Conservation (phyloP, 2,329 filamentous ascomycete species). For the Clonostachys rosea region DNA sequence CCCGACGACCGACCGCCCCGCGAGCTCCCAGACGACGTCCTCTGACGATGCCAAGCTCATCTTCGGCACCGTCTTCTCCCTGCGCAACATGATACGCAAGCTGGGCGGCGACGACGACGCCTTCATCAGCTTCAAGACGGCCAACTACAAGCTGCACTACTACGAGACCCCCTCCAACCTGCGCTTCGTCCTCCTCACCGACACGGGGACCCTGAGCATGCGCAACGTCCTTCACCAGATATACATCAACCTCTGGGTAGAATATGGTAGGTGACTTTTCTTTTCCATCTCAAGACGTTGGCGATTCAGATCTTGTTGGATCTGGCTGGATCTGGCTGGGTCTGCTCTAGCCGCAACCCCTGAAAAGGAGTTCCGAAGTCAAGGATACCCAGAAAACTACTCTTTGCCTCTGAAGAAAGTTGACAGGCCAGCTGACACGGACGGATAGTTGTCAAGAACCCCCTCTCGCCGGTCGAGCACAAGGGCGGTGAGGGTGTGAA, state of each 20-base stretch:
- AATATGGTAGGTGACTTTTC: constrained; percentile 63
- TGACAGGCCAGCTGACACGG: neutral
- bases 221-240: constrained; percentile 95
- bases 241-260: constrained; percentile 96
- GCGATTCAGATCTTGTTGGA: neutral
- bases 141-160: constrained; percentile 96
- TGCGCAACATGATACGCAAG: constrained; percentile 95
- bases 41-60: constrained; percentile 92
- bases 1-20: constrained; percentile 40
- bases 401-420: neutral
- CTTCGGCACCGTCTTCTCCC: constrained; percentile 93
- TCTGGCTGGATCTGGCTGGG: no score
- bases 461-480: constrained; percentile 64
- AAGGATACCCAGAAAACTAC: no score
- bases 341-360: no score
- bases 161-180: constrained; percentile 96
- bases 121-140: constrained; percentile 91
- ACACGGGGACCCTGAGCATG: constrained; percentile 85
- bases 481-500: constrained; percentile 64
- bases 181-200: constrained; percentile 95
- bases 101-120: constrained; percentile 90
- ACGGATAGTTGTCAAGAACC: constrained; percentile 62
- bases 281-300: neutral
- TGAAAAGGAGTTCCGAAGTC: no score
- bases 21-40: constrained; percentile 32